These are phyloP conservation scores for Penicillium silybi DNA, from an alignment of 495 filamentous ascomycete genomes.

Conservation along the genomic window DNA sequence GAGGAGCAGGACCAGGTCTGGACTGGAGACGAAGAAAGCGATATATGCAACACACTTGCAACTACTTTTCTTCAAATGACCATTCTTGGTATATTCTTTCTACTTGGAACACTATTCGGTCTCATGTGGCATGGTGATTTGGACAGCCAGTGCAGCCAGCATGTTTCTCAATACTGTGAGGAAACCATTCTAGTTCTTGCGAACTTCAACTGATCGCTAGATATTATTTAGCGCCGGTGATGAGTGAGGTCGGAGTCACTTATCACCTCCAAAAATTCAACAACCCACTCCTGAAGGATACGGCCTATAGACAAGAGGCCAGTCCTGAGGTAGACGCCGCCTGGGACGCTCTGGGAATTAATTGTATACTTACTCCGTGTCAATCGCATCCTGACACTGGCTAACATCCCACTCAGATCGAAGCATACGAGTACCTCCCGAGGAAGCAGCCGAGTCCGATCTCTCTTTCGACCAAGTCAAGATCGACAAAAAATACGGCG, in stretches of 20 bases:
- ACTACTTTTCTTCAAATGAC: background rate
- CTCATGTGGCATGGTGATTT: constrained; percentile 23
- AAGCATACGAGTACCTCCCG: constrained; percentile 31
- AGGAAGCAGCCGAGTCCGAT: constrained; percentile 37
- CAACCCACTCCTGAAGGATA: constrained; percentile 50
- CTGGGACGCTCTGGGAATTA: constrained; percentile 51
- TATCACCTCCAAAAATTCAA: constrained; percentile 40
- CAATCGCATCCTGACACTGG: background rate
- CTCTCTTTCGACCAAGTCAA: constrained; percentile 46
- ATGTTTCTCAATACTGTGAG: constrained; percentile 26
- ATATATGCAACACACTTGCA: background rate
- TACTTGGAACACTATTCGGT: constrained; percentile 17
- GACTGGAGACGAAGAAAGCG: background rate
- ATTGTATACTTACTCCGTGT: constrained; percentile 32
- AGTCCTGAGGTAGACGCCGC: constrained; percentile 55
- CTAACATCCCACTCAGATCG: constrained; percentile 28
- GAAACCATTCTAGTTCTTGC: background rate
- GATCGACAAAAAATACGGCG: constrained; percentile 49
- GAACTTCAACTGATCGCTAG: background rate
- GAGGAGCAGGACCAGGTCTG: constrained; percentile 13
- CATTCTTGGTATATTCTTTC: constrained; percentile 4
- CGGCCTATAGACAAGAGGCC: constrained; percentile 47
- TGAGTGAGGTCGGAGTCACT: constrained; percentile 28
- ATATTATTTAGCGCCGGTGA: constrained; percentile 25
- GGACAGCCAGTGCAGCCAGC: constrained; percentile 13